Evolutionary conservation across 2,329 filamentous ascomycete species (phyloP), one percentile per base, ranked within the genome.

Genomic region (Cercospora janseana): DNA sequence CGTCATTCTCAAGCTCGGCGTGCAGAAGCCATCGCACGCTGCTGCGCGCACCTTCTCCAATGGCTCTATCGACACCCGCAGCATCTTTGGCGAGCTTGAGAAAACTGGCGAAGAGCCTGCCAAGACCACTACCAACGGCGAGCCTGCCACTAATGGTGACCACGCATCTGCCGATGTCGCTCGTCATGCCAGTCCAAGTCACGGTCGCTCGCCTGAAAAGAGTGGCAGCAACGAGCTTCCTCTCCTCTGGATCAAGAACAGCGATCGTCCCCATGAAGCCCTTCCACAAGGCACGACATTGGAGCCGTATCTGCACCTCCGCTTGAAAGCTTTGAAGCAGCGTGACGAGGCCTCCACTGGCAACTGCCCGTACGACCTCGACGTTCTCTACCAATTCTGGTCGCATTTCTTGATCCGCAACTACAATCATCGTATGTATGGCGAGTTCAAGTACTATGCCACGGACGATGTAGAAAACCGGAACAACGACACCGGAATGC

Each of bases 391-490:
- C 71, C 78, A 82, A 57, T 87, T 87, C 72, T 90, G 86, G 85
- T 81, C 82, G 15, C 80, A 85, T 66, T 87, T 86, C 64, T 75
- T 90, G 56, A 78, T 82, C 56, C 77, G 81, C 62, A 84, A 86
- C 70, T 89, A 90, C 77, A 87, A 90, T 68, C 75, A 77, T 51
- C 75, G 74, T 64, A 87, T 91, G 81, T 90, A 90, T 71, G 74
- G 80, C 64, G 86, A 90, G 67, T 89, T 90, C 71, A 80, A 81
- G 57, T 72, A 74, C 61, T 76, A 79, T 66, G 86, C 86, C 48
- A 71, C 84, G 54, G 80, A 84, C 64, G 86, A 90, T 69, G 74
- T 77, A 48, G 67, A 70, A 50, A 68, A 76, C 56, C 73, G 73
- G 61, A 70, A 71, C 62, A 75, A 75, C 52, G 72, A 73, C 52